phyloP scores from a whole-genome alignment of 192 early-diverging fungal species.

The Coemansia sp. region DNA sequence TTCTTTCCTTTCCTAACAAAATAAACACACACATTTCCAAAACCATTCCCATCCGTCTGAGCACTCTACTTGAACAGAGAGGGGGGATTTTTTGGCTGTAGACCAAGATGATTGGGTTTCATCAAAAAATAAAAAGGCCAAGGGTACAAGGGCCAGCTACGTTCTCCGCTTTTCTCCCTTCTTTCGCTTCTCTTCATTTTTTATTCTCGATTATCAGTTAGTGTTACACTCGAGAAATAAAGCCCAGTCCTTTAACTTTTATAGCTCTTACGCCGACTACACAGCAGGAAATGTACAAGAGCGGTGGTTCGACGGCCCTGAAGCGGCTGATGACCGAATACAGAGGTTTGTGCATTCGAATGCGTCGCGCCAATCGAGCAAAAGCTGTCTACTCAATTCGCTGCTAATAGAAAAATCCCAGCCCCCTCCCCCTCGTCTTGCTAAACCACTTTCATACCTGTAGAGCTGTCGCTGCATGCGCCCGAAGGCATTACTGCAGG shows the following conservation, averaged over 20 bases:
- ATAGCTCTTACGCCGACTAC: neutral
- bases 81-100: no score
- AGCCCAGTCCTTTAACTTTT: conserved; percentile 9
- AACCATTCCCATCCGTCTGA: no score
- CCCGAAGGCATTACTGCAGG: conserved; percentile 93
- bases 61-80: no score
- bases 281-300: conserved; percentile 42
- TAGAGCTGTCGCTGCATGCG: conserved; percentile 83
- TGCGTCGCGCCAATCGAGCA: neutral
- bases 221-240: no score
- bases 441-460: conserved; percentile 5
- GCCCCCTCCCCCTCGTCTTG: neutral
- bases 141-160: no score
- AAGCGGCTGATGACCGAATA: conserved; percentile 94
- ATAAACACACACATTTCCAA: neutral
- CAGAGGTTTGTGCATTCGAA: conserved; percentile 58
- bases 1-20: neutral
- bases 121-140: neutral
- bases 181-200: neutral
- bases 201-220: no score
- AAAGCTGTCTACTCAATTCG: neutral
- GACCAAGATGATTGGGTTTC: no score
- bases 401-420: neutral
- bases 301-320: conserved; percentile 71
- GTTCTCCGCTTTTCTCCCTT: neutral